These are phyloP conservation scores for Phaeomoniella chlamydospora DNA, from an alignment of 2,329 filamentous ascomycete species.

Conservation along the genomic window DNA sequence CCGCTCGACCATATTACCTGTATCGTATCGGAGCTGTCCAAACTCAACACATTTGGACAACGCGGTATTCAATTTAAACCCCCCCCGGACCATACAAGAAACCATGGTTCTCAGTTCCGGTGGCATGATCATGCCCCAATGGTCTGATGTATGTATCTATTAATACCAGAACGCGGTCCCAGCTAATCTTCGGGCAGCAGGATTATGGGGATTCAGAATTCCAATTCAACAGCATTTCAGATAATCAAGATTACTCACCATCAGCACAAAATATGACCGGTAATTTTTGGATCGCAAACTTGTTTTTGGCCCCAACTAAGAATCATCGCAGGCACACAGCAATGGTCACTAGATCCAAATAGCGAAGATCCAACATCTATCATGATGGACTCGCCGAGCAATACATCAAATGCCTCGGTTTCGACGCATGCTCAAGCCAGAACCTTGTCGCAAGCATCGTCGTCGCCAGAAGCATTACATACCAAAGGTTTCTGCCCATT, in stretches of 20 bases:
- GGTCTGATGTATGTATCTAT: not conserved
- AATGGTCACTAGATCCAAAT: not conserved
- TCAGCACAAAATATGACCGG: not conserved
- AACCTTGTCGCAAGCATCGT: not conserved
- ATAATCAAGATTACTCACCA: not conserved
- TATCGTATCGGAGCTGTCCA: too few species aligned
- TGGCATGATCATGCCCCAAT: not conserved
- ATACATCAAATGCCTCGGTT: not conserved
- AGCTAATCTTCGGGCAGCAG: too few species aligned
- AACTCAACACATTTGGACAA: too few species aligned
- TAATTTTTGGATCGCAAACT: not conserved
- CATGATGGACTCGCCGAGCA: not conserved
- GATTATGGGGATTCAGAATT: not conserved
- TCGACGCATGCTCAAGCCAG: too few species aligned
- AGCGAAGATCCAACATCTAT: not conserved
- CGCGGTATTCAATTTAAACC: too few species aligned
- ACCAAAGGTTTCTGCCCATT: constrained; percentile 8
- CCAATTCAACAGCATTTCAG: not conserved
- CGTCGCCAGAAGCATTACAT: not conserved
- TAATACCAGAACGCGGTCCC: too few species aligned
- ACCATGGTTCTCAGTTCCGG: not conserved
- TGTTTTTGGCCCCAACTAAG: too few species aligned
- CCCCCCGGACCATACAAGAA: too few species aligned
- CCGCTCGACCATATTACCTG: too few species aligned
- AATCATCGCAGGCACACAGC: too few species aligned